phyloP scores from a whole-genome alignment of 2,329 filamentous ascomycete species.

The Phaeosphaeriaceae sp. region DNA sequence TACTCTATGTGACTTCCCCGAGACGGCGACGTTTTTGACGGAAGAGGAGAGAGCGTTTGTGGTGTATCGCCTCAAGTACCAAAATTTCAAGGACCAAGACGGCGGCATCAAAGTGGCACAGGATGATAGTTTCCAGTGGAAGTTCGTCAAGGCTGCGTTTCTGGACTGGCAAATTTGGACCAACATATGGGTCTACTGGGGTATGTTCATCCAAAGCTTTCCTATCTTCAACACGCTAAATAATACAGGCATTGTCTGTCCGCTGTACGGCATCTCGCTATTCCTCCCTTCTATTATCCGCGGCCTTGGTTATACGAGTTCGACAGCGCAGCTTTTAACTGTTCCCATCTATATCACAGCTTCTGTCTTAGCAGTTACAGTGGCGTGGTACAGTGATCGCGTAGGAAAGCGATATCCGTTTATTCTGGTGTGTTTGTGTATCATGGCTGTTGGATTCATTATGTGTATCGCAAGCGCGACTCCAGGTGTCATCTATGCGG shows the following conservation, averaged over 20 bases:
- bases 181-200: constrained; percentile 68
- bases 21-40: constrained; percentile 64
- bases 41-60: constrained; percentile 62
- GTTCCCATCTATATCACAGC: constrained; percentile 53
- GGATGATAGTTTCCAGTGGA: constrained; percentile 72
- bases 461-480: constrained; percentile 43
- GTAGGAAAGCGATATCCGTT: constrained; percentile 43
- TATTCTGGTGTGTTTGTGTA: constrained; percentile 38
- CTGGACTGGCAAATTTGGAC: constrained; percentile 57
- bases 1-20: constrained; percentile 68
- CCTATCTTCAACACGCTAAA: constrained; percentile 6
- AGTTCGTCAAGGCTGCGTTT: constrained; percentile 52
- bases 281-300: constrained; percentile 57
- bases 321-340: constrained; percentile 51
- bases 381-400: constrained; percentile 41
- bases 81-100: constrained; percentile 52
- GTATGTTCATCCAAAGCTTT: constrained; percentile 54
- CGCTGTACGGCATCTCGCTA: constrained; percentile 45
- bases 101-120: constrained; percentile 71
- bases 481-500: constrained; percentile 46
- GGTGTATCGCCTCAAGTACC: constrained; percentile 63
- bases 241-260: constrained; percentile 46
- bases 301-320: constrained; percentile 48
- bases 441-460: constrained; percentile 47
- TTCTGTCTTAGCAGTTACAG: constrained; percentile 40